These are phyloP conservation scores for Stromatinia cepivora DNA, from an alignment of 2,329 filamentous ascomycete species.

Conservation along the genomic window DNA sequence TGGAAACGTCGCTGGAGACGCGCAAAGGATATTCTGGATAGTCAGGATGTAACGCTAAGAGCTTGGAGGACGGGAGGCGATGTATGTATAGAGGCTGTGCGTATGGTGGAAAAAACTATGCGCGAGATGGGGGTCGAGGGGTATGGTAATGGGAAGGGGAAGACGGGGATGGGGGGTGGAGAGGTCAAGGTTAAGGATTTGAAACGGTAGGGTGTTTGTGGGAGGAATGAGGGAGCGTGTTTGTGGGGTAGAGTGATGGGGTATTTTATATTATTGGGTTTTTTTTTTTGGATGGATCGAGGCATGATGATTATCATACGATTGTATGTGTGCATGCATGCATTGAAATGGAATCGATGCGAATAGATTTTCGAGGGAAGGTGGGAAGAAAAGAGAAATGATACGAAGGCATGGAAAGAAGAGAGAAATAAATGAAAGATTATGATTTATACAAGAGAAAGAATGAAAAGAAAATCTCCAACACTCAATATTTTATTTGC, in stretches of 20 bases:
- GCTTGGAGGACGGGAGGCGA: conserved; percentile 74
- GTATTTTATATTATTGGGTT: not conserved
- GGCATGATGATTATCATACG: not conserved
- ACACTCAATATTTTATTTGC: not conserved
- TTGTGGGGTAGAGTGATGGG: not conserved
- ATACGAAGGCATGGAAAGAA: not conserved
- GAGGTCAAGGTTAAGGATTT: conserved; percentile 42
- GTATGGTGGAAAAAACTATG: conserved; percentile 59
- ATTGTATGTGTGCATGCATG: not conserved
- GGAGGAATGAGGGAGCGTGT: not conserved
- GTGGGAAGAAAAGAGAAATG: not conserved
- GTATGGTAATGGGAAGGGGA: conserved; percentile 34
- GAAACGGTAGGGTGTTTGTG: conserved; percentile 28
- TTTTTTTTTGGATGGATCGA: not conserved
- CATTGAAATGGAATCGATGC: not conserved
- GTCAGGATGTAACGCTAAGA: conserved; percentile 65
- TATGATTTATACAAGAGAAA: not conserved
- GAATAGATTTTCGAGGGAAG: not conserved
- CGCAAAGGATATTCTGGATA: conserved; percentile 63
- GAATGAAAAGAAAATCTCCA: not conserved
- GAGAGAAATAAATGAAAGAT: not conserved
- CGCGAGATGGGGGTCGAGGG: conserved; percentile 46
- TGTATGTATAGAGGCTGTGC: conserved; percentile 64
- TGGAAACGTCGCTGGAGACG: conserved; percentile 69
- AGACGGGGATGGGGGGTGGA: conserved; percentile 38